A percentile compares a stretch with the other conserved stretches of the same genome.
Conservation (phyloP, 139 green algal genomes). For the Chlorella sp. region DNA sequence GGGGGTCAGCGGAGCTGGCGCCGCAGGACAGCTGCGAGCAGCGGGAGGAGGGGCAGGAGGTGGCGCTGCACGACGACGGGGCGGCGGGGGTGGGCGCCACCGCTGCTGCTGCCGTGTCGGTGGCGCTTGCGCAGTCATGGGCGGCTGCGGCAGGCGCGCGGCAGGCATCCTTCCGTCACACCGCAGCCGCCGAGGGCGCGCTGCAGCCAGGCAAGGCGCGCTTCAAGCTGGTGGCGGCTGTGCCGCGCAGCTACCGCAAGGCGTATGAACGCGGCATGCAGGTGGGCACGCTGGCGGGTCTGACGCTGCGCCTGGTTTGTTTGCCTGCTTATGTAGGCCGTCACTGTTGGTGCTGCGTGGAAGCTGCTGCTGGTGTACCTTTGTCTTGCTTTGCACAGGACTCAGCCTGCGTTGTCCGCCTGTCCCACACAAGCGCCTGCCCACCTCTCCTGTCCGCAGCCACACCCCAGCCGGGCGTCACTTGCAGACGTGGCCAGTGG, state of each 20-base stretch:
- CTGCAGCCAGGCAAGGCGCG: constrained; percentile 45
- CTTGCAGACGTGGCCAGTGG: too few relatives aligned
- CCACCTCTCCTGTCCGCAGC: too few relatives aligned
- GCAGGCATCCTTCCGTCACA: background rate
- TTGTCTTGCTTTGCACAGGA: too few relatives aligned
- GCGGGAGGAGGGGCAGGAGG: constrained; percentile 11
- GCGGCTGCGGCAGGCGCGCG: constrained; percentile 36
- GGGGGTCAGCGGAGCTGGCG: too few relatives aligned
- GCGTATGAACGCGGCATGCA: background rate
- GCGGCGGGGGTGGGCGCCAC: constrained; percentile 58
- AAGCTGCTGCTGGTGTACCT: too few relatives aligned
- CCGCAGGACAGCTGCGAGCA: background rate
- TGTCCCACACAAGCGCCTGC: too few relatives aligned
- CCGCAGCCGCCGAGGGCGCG: background rate
- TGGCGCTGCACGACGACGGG: constrained; percentile 62
- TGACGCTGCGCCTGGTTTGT: background rate
- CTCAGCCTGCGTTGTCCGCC: too few relatives aligned
- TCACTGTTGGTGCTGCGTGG: too few relatives aligned
- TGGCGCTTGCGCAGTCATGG: constrained; percentile 66
- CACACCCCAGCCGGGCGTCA: too few relatives aligned
- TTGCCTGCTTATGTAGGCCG: background rate
- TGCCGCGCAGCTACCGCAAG: constrained; percentile 39
- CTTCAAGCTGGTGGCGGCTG: constrained; percentile 69
- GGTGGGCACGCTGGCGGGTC: background rate
- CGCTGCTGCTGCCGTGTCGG: constrained; percentile 67